Percentiles rank a stretch among this genome's conserved stretches.
Conservation (phyloP, 2,329 filamentous ascomycete species). For the Rhexocercosporidium sp. region DNA sequence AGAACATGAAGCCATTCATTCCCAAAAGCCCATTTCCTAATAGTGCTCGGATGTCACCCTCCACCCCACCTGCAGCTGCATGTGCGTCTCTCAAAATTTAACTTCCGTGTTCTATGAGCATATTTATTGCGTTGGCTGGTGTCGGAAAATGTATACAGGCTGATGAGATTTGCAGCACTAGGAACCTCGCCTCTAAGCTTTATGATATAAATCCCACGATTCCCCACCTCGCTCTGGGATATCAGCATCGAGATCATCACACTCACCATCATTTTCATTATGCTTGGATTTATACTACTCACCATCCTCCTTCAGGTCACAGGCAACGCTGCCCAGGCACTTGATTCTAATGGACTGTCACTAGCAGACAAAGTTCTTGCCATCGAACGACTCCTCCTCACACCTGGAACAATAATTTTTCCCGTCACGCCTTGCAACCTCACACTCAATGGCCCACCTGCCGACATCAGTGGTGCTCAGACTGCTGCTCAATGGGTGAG, state of each 20-base stretch:
- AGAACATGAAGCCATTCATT: not conserved
- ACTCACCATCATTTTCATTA: slow-evolving; percentile 11
- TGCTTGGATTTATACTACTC: slow-evolving; percentile 15
- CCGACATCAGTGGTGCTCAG: slow-evolving; percentile 6
- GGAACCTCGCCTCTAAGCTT: not conserved
- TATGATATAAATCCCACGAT: slow-evolving; percentile 1
- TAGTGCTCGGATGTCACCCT: not conserved
- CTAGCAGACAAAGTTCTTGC: slow-evolving; percentile 24
- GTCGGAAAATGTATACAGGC: not conserved
- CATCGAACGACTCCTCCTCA: slow-evolving; percentile 24
- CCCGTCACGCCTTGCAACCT: slow-evolving; percentile 25
- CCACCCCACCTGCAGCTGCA: not conserved
- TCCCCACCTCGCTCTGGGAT: not conserved
- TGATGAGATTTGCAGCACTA: not conserved
- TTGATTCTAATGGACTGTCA: slow-evolving; percentile 26
- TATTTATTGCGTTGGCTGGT: not conserved
- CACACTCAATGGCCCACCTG: slow-evolving; percentile 19
- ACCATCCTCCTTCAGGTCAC: slow-evolving; percentile 16
- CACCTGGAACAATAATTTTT: slow-evolving; percentile 20
- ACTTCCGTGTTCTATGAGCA: not conserved
- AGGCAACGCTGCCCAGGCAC: slow-evolving; percentile 8
- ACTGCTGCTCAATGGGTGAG: slow-evolving; percentile 61
- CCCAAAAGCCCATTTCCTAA: not conserved
- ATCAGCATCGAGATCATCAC: not conserved
- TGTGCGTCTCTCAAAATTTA: not conserved